phyloP scores from a whole-genome alignment of 2,329 filamentous ascomycete genomes.

The Chalaropsis ovoidea region DNA sequence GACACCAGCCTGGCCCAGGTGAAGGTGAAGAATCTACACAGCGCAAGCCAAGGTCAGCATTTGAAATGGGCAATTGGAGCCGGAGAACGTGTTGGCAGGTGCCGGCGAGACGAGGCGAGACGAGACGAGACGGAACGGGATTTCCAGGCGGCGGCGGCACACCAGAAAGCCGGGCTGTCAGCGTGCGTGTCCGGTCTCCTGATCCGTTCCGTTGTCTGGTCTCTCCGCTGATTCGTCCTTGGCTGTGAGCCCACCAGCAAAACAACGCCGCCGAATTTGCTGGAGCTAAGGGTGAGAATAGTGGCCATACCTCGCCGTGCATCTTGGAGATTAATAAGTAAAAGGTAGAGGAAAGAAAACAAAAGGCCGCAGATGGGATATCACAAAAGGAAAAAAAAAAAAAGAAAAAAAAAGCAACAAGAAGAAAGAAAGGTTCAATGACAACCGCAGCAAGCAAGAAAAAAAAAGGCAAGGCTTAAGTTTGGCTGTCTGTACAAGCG shows the following conservation, averaged over 20 bases:
- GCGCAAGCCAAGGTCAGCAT: constrained; percentile 22
- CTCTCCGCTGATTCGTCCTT: background rate
- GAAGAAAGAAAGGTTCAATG: constrained; percentile 10
- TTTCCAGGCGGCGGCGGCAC: no score
- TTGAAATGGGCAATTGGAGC: background rate
- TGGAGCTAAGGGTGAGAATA: constrained; percentile 45
- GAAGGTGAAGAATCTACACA: constrained; percentile 51
- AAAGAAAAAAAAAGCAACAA: constrained; percentile 14
- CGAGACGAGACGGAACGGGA: no score
- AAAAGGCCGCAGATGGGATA: constrained; percentile 18
- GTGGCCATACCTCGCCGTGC: constrained; percentile 24
- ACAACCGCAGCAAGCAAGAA: constrained; percentile 4
- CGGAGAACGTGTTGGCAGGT: background rate
- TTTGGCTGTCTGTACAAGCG: background rate
- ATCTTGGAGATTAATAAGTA: constrained; percentile 18
- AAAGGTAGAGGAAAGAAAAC: constrained; percentile 18
- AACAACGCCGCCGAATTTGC: constrained; percentile 7
- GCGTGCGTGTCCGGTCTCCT: background rate
- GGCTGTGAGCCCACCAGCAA: background rate
- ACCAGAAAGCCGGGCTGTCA: no score
- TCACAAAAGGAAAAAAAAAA: constrained; percentile 19
- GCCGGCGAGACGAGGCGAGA: background rate
- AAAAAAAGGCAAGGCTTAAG: constrained; percentile 10
- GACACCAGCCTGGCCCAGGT: constrained; percentile 58
- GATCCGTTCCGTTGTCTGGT: background rate